Percentiles rank a stretch among this genome's conserved stretches.
Evolutionary conservation across 371 early-diverging fungal species (phyloP).

Genomic region (Parasitella parasitica): DNA sequence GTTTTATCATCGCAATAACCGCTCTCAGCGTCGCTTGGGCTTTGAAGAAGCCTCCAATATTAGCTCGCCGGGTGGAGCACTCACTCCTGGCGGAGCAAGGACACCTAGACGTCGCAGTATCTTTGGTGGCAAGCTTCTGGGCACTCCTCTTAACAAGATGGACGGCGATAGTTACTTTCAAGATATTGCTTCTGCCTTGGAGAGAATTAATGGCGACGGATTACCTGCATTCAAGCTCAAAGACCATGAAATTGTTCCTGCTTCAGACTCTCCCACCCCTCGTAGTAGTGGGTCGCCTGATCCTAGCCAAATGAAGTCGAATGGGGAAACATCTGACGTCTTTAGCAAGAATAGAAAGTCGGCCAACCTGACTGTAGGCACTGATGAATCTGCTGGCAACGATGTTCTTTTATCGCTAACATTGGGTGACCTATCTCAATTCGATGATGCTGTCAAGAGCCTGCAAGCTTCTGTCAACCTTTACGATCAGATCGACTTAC

Average conservation of each 20-base stretch:
- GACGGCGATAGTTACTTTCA: conserved; percentile 47
- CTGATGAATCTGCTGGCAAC: not conserved
- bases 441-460: conserved; percentile 63
- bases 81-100: conserved; percentile 41
- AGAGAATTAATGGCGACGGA: conserved; percentile 23
- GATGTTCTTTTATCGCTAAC: conserved; percentile 58
- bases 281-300: conserved; percentile 1
- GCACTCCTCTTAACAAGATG: conserved; percentile 34
- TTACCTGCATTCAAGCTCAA: conserved; percentile 50
- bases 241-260: conserved; percentile 42
- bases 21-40: conserved; percentile 45
- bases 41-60: conserved; percentile 51
- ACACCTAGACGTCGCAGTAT: conserved; percentile 51
- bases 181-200: conserved; percentile 34
- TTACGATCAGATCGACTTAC: conserved; percentile 79
- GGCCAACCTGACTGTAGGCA: not conserved
- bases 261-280: not conserved
- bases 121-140: conserved; percentile 41
- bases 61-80: conserved; percentile 45
- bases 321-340: not conserved
- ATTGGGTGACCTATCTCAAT: conserved; percentile 65
- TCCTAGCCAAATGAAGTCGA: not conserved
- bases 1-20: conserved; percentile 30
- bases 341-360: not conserved
- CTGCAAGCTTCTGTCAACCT: conserved; percentile 70